Percentiles rank a stretch among this genome's conserved stretches.
phyloP scores from a whole-genome alignment of 208 protist genomes.

The Wallacemonas sp. region DNA sequence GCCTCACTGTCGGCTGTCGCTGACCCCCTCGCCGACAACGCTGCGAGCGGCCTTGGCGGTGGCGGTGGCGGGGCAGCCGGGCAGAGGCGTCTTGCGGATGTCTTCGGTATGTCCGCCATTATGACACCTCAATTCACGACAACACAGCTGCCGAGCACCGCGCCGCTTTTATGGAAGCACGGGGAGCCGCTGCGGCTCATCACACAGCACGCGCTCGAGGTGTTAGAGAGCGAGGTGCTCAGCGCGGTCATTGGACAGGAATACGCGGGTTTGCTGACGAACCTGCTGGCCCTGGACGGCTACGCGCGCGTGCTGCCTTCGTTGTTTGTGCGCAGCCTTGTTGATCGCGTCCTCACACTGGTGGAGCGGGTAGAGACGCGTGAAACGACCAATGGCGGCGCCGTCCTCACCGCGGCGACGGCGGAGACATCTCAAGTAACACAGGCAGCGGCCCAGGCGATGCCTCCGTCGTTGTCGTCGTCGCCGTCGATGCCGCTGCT shows the following conservation, averaged over 20 bases:
- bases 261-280: slow-evolving; percentile 50
- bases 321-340: slow-evolving; percentile 31
- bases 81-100: neutral
- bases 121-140: neutral
- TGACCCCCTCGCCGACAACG: no score
- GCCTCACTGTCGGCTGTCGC: no score
- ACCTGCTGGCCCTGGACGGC: slow-evolving; percentile 40
- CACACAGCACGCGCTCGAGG: slow-evolving; percentile 60
- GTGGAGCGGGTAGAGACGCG: slow-evolving; percentile 29
- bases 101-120: neutral
- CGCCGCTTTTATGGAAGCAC: slow-evolving; percentile 77
- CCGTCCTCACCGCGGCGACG: neutral
- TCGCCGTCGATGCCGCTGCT: neutral
- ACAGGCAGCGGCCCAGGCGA: neutral
- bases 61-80: neutral
- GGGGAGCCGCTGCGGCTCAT: slow-evolving; percentile 48
- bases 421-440: neutral
- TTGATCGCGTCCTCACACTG: slow-evolving; percentile 32
- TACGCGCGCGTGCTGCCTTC: slow-evolving; percentile 52
- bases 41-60: no score
- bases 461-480: neutral
- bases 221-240: slow-evolving; percentile 59
- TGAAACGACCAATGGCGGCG: neutral
- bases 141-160: slow-evolving; percentile 11
- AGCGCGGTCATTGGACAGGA: slow-evolving; percentile 50